Evolutionary conservation across 768 basidiomycete species (phyloP).

Genomic region (Amanita thiersii): DNA sequence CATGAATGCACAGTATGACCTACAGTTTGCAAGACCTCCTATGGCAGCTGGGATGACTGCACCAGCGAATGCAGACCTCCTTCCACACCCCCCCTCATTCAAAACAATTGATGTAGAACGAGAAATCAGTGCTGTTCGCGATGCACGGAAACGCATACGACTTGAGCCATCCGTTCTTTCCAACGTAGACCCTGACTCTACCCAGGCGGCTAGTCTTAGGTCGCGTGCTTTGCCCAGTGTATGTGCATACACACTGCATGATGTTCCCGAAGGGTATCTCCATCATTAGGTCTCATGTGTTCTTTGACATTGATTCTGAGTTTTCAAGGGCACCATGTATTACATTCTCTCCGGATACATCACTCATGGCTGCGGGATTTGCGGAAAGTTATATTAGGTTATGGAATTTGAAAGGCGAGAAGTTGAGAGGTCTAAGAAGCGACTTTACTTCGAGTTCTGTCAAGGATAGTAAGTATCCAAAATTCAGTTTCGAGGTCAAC

Average conservation of each 20-base stretch:
- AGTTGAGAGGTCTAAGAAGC: slow-evolving; percentile 65
- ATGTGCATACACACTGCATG: slow-evolving; percentile 92
- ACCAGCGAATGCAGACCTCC: slow-evolving; percentile 65
- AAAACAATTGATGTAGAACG: slow-evolving; percentile 82
- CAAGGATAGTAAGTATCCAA: slow-evolving; percentile 52
- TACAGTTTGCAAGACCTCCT: slow-evolving; percentile 42
- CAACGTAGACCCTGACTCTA: slow-evolving; percentile 47
- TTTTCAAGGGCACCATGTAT: slow-evolving; percentile 85
- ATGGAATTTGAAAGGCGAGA: slow-evolving; percentile 94
- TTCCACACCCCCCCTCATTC: slow-evolving; percentile 77
- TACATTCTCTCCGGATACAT: slow-evolving; percentile 84
- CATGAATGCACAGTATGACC: slow-evolving; percentile 56
- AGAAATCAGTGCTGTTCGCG: slow-evolving; percentile 84
- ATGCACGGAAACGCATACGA: slow-evolving; percentile 87
- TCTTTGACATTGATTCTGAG: too few species aligned
- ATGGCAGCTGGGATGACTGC: slow-evolving; percentile 47
- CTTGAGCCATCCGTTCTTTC: slow-evolving; percentile 67
- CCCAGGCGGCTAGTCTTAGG: slow-evolving; percentile 49
- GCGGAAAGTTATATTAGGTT: slow-evolving; percentile 91
- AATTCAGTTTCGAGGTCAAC: slow-evolving; percentile 1
- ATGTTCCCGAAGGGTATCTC: slow-evolving; percentile 90
- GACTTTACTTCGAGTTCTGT: slow-evolving; percentile 63
- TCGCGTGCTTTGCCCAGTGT: slow-evolving; percentile 81
- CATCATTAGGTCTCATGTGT: too few species aligned
- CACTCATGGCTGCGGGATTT: slow-evolving; percentile 91